Evolutionary conservation across 768 basidiomycete species (phyloP).

Genomic region (Amylocystis lapponica): DNA sequence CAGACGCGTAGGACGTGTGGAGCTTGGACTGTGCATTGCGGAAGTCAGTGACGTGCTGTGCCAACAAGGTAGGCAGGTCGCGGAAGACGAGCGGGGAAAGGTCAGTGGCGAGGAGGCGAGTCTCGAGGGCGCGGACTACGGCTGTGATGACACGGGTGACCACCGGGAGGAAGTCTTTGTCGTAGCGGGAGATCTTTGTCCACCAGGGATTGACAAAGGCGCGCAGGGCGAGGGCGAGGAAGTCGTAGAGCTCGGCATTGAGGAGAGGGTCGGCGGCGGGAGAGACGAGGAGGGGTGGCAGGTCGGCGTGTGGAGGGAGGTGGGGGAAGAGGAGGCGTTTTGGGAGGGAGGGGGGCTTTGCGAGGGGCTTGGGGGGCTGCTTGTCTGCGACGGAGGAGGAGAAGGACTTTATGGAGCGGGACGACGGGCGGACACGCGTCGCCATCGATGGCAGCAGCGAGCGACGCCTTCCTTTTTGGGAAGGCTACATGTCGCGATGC

Average conservation of each 20-base stretch:
- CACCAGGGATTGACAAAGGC: slow-evolving; percentile 84
- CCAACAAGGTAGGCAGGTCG: slow-evolving; percentile 59
- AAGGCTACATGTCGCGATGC: slow-evolving; percentile 2
- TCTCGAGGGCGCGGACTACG: slow-evolving; percentile 57
- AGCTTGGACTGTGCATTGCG: slow-evolving; percentile 59
- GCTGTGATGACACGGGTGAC: slow-evolving; percentile 53
- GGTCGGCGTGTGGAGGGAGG: slow-evolving; percentile 33
- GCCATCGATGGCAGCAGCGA: slow-evolving; percentile 15
- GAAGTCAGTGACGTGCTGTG: slow-evolving; percentile 77
- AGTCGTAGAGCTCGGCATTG: slow-evolving; percentile 66
- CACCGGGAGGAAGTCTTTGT: slow-evolving; percentile 76
- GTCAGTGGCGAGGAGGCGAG: slow-evolving; percentile 48
- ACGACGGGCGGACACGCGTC: slow-evolving; percentile 13
- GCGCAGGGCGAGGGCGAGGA: slow-evolving; percentile 73
- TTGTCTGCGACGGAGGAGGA: slow-evolving; percentile 19
- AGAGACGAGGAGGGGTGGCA: slow-evolving; percentile 50
- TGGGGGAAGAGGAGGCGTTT: slow-evolving; percentile 42
- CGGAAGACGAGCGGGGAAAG: slow-evolving; percentile 54
- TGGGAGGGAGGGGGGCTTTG: slow-evolving; percentile 14
- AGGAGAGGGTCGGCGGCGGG: slow-evolving; percentile 46
- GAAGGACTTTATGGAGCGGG: slow-evolving; percentile 21
- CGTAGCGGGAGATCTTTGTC: slow-evolving; percentile 75
- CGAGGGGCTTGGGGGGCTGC: slow-evolving; percentile 6
- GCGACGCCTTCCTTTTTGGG: background rate
- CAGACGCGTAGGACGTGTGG: slow-evolving; percentile 64